Base-by-base conservation (phyloP, 345 rosid genomes). In the Pseudoturritis turrita region DNA sequence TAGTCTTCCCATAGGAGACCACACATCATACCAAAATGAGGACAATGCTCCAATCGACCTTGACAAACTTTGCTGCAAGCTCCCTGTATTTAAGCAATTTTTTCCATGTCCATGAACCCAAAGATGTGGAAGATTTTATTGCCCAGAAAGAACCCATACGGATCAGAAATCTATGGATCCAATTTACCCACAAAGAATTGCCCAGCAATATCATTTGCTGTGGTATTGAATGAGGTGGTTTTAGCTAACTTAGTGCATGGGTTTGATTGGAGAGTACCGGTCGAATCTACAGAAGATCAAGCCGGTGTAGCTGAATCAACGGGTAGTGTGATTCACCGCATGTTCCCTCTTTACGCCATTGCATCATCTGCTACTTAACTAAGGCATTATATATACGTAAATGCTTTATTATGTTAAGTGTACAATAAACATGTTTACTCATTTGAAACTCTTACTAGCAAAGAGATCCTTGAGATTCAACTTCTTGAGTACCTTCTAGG, bases 181-280 rank as follows among this genome's bases (percentile, higher is more conserved):
- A n/a, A n/a, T n/a, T n/a, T n/a, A n/a, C n/a, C n/a, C n/a, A n/a
- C n/a, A n/a, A n/a, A n/a, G n/a, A n/a, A n/a, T 25, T 25, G 26
- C 7, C 79, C 82, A 4, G 85, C 76, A 1, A 65, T 72, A 23
- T 25, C 52, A 2, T 31, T 21, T 44, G 72, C 68, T 2, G 25
- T 70, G 50, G 56, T 35, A 11, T 57, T 50, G 37, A 58, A 18
- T 53, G 81, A 78, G 72, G 12, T 64, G 0, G 55, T 43, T 4
- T 25, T 74, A 12, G 78, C 78, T 8, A 74, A 68, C 33, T 36
- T 74, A 0, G 26, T 74, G 17, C 53, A 63, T 37, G 55, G 26
- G 43, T 78, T 78, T 21, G 46, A 74, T 14, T 78, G 81, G 81
- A 39, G 12, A 62, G 46, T 47, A 18, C 53, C 41, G 6, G 40